phyloP scores from a whole-genome alignment of 2,329 filamentous ascomycete species.

The Penicillium corylophilum region DNA sequence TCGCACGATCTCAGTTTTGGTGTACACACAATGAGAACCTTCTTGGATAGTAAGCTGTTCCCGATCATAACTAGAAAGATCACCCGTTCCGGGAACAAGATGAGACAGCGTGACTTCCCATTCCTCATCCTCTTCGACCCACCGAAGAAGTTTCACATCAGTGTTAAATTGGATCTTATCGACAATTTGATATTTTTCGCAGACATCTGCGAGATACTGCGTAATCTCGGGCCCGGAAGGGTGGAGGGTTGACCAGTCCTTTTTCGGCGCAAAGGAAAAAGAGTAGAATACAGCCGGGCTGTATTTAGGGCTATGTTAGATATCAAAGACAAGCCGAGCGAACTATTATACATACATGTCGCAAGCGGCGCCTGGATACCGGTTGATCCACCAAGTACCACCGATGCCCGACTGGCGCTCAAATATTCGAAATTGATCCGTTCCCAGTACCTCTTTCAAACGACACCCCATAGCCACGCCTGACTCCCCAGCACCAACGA shows the following conservation, averaged over 20 bases:
- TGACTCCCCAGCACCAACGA: conserved; percentile 63
- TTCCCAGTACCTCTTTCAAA: conserved; percentile 57
- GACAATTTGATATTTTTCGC: conserved; percentile 51
- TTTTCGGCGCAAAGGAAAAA: conserved; percentile 56
- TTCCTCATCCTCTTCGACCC: conserved; percentile 54
- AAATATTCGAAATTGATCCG: conserved; percentile 61
- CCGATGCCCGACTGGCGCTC: conserved; percentile 59
- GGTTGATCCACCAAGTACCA: conserved; percentile 65
- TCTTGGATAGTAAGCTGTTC: conserved; percentile 44
- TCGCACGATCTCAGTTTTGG: conserved; percentile 52
- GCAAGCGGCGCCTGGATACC: conserved; percentile 60
- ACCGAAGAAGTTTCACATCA: conserved; percentile 53
- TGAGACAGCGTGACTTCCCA: conserved; percentile 57
- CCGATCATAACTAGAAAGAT: conserved; percentile 51
- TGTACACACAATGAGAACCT: conserved; percentile 50
- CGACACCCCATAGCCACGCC: conserved; percentile 62
- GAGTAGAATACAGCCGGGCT: conserved; percentile 58
- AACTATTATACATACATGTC: conserved; percentile 45
- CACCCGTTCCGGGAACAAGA: conserved; percentile 54
- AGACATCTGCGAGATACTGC: conserved; percentile 55
- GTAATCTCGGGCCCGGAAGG: conserved; percentile 53
- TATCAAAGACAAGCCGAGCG: neutral
- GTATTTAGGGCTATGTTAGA: conserved; percentile 1
- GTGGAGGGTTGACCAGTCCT: conserved; percentile 51
- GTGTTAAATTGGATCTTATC: conserved; percentile 61